These are phyloP conservation scores for Claviceps monticola DNA, from an alignment of 2,329 filamentous ascomycete species.

Conservation along the genomic window DNA sequence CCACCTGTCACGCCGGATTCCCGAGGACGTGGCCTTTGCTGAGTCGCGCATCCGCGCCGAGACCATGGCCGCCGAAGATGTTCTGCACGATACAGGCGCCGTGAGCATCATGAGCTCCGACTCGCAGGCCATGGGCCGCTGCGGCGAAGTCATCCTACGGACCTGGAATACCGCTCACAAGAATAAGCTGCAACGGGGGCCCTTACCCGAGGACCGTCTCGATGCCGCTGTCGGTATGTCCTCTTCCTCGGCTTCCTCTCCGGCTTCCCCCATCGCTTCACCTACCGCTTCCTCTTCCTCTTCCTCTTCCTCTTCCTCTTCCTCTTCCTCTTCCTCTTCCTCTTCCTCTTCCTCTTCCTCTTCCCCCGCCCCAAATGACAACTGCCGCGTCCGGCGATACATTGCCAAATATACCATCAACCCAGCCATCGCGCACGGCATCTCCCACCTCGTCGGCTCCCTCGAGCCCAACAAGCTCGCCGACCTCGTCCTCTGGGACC, in stretches of 20 bases:
- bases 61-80: conserved; percentile 93
- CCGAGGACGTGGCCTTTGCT: conserved; percentile 90
- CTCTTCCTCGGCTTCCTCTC: conserved; percentile 22
- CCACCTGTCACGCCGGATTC: conserved; percentile 81
- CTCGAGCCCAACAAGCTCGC: conserved; percentile 82
- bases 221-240: conserved; percentile 28
- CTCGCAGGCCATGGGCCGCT: conserved; percentile 92
- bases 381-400: conserved; percentile 84
- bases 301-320: not conserved
- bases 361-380: conserved; percentile 55
- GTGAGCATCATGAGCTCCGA: conserved; percentile 98
- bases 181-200: conserved; percentile 78
- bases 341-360: conserved; percentile 22
- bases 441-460: conserved; percentile 74
- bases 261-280: conserved; percentile 34
- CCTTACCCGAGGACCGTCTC: conserved; percentile 51
- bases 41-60: conserved; percentile 89
- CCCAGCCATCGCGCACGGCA: conserved; percentile 80
- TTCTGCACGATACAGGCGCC: conserved; percentile 84
- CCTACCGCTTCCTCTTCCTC: not conserved
- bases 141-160: conserved; percentile 80
- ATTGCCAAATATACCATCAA: conserved; percentile 96
- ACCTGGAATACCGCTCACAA: conserved; percentile 98
- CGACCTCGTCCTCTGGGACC: conserved; percentile 78
- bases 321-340: conserved; percentile 10